Percentiles rank a stretch among this genome's conserved stretches.
phyloP scores from a whole-genome alignment of 768 basidiomycete genomes.

The Collybia sp. region DNA sequence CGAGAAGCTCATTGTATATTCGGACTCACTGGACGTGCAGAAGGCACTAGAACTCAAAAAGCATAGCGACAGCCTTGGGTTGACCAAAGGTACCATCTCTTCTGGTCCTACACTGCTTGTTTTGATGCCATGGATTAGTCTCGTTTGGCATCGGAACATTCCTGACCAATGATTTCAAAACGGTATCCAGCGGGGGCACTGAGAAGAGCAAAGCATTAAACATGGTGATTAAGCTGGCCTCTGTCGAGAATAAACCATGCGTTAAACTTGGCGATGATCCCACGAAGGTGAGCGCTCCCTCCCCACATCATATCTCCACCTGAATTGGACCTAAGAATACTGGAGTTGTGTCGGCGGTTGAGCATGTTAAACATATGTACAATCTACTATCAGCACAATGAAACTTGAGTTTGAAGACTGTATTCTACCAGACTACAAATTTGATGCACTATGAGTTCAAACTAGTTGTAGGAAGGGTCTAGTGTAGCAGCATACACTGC shows the following conservation, averaged over 20 bases:
- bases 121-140: slow-evolving; percentile 35
- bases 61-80: slow-evolving; percentile 70
- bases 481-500: no score
- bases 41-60: slow-evolving; percentile 65
- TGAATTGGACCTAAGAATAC: slow-evolving; percentile 46
- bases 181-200: slow-evolving; percentile 27
- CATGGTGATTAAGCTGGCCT: slow-evolving; percentile 90
- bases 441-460: no score
- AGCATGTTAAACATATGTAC: slow-evolving; percentile 53
- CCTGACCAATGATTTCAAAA: slow-evolving; percentile 85
- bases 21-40: slow-evolving; percentile 73
- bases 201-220: slow-evolving; percentile 81
- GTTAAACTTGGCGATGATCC: slow-evolving; percentile 94
- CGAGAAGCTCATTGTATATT: slow-evolving; percentile 75
- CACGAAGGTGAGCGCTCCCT: slow-evolving; percentile 51
- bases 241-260: slow-evolving; percentile 69
- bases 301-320: background rate
- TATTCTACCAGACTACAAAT: no score
- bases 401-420: no score
- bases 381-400: slow-evolving; percentile 23
- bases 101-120: slow-evolving; percentile 2
- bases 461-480: no score
- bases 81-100: slow-evolving; percentile 44
- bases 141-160: slow-evolving; percentile 93
- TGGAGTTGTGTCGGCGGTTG: slow-evolving; percentile 56